Evolutionary conservation across 2,329 filamentous ascomycete genomes (phyloP).

Genomic region (Claviceps spartinae): DNA sequence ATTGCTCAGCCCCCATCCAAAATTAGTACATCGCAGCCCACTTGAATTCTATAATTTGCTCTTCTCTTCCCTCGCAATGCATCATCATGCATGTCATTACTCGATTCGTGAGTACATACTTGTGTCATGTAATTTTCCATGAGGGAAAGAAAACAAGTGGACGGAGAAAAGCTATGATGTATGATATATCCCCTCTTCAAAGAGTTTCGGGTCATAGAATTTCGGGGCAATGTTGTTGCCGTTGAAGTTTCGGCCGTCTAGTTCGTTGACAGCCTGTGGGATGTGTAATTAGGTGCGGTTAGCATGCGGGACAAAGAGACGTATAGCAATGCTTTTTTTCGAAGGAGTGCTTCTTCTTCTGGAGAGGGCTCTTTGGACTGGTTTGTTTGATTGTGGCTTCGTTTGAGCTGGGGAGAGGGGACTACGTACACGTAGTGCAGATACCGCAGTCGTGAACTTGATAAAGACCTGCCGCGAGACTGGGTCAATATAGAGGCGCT

Average conservation of each 20-base stretch:
- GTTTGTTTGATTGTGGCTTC: neutral
- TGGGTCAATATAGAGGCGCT: slow-evolving; percentile 63
- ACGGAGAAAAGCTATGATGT: neutral
- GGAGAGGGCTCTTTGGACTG: neutral
- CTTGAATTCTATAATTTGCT: too few relatives aligned
- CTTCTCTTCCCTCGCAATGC: too few relatives aligned
- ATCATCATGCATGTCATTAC: too few relatives aligned
- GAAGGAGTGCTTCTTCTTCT: too few relatives aligned
- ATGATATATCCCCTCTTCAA: slow-evolving; percentile 52
- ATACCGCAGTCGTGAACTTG: slow-evolving; percentile 77
- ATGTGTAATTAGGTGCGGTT: slow-evolving; percentile 23
- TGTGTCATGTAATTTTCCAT: too few relatives aligned
- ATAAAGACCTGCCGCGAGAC: slow-evolving; percentile 65
- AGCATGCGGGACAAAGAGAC: neutral
- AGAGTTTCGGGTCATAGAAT: slow-evolving; percentile 73
- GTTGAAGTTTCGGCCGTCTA: slow-evolving; percentile 78
- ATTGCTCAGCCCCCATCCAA: too few relatives aligned
- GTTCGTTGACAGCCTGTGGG: slow-evolving; percentile 70
- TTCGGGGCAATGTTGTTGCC: slow-evolving; percentile 70
- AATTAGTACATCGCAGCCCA: too few relatives aligned
- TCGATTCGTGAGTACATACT: too few relatives aligned
- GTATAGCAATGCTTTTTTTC: neutral
- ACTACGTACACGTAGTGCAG: slow-evolving; percentile 61
- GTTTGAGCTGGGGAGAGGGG: neutral
- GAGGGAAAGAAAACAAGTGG: too few relatives aligned